phyloP scores from a whole-genome alignment of 2,329 filamentous ascomycete genomes.

The Cladosporium sp. region DNA sequence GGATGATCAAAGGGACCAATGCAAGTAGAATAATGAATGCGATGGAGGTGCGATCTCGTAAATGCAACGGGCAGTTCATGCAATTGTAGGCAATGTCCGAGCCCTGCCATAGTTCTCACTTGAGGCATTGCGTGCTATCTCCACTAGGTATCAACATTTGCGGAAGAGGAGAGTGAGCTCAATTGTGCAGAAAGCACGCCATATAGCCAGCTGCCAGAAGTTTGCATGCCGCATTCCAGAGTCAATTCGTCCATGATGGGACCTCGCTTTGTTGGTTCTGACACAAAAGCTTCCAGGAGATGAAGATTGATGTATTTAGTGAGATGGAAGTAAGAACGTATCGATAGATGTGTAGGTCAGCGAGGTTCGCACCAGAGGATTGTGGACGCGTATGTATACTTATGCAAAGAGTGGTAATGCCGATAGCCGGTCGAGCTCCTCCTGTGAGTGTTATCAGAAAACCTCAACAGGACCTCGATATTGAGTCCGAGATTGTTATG shows the following conservation, averaged over 20 bases:
- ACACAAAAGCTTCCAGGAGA: neutral
- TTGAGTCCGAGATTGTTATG: neutral
- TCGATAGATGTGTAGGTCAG: neutral
- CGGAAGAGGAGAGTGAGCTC: neutral
- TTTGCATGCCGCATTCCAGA: neutral
- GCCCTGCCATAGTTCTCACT: neutral
- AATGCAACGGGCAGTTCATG: neutral
- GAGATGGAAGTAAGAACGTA: neutral
- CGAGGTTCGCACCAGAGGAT: neutral
- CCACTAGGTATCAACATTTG: conserved; percentile 1
- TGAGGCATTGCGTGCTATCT: neutral
- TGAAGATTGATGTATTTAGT: neutral
- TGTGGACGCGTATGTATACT: neutral
- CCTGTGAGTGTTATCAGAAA: neutral
- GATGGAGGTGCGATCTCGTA: neutral
- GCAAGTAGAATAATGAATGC: neutral
- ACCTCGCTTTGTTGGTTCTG: neutral
- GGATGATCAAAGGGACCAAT: neutral
- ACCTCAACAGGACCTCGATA: neutral
- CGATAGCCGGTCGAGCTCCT: neutral
- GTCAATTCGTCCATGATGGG: neutral
- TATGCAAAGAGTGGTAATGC: neutral
- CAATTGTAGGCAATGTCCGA: neutral
- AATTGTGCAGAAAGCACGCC: conserved; percentile 5
- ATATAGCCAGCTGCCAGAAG: neutral